phyloP scores from a whole-genome alignment of 805 yeast genomes.

The Zygosaccharomyces pseudorouxii region DNA sequence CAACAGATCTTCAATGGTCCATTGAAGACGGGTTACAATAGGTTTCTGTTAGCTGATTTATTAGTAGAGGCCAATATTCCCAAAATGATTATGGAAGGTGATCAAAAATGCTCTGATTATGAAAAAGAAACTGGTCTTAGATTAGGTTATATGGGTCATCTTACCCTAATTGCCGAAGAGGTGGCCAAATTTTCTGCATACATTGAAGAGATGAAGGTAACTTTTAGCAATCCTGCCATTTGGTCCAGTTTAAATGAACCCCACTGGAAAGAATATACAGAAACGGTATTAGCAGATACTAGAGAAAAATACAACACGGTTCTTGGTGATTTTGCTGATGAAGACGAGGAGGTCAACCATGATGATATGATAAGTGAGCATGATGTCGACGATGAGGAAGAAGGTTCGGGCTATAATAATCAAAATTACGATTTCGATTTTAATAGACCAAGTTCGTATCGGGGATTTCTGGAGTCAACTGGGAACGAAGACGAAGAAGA shows the following conservation, averaged over 20 bases:
- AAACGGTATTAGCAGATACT: constrained; percentile 76
- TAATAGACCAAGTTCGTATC: constrained; percentile 12
- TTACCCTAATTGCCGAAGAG: constrained; percentile 90
- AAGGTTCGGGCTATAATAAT: constrained; percentile 9
- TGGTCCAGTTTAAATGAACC: constrained; percentile 26
- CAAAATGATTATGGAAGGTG: constrained; percentile 60
- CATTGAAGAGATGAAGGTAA: constrained; percentile 35
- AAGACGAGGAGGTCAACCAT: constrained; percentile 20
- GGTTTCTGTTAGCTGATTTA: constrained; percentile 55
- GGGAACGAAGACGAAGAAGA: constrained; percentile 30
- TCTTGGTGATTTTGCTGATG: constrained; percentile 62
- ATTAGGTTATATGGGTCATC: constrained; percentile 95
- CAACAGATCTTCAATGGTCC: constrained; percentile 79
- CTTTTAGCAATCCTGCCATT: constrained; percentile 26
- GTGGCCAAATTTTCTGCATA: constrained; percentile 76
- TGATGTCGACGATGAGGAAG: constrained; percentile 16
- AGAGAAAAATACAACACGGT: constrained; percentile 93
- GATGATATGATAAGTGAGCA: constrained; percentile 34
- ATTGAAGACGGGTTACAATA: constrained; percentile 67
- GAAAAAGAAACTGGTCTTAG: constrained; percentile 62
- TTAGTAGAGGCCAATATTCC: constrained; percentile 59
- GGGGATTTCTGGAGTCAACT: constrained; percentile 13
- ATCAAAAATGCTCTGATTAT: constrained; percentile 51
- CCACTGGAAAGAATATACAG: constrained; percentile 77
- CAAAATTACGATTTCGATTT: constrained; percentile 19